A percentile compares a stretch with the other conserved stretches of the same genome.
phyloP scores from a whole-genome alignment of 352 stramenopile genomes.

The Stramenopiles sp. region DNA sequence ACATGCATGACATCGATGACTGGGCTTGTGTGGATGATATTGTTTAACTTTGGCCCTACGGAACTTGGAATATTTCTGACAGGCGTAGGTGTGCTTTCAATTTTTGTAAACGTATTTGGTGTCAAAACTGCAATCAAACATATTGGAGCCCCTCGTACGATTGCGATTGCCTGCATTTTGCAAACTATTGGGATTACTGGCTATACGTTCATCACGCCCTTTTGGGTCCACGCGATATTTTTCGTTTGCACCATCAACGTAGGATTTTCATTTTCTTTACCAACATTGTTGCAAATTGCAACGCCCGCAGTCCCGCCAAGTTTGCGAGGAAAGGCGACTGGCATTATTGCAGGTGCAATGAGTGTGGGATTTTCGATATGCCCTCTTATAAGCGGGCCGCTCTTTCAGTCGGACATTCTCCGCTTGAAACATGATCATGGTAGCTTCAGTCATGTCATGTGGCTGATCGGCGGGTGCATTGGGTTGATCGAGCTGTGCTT shows the following conservation, averaged over 20 bases:
- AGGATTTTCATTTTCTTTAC: not conserved
- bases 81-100: not conserved
- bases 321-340: not conserved
- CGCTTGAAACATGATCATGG: not conserved
- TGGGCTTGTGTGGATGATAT: not conserved
- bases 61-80: not conserved
- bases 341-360: not conserved
- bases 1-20: not conserved
- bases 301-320: not conserved
- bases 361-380: not conserved
- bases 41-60: not conserved
- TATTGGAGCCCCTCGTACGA: not conserved
- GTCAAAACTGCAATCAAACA: not conserved
- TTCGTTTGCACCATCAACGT: not conserved
- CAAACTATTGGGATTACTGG: not conserved
- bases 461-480: not conserved
- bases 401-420: not conserved
- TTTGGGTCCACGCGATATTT: not conserved
- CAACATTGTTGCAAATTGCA: not conserved
- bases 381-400: not conserved
- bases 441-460: not conserved
- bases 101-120: not conserved
- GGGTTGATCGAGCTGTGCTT: not conserved
- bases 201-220: not conserved
- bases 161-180: not conserved